Evolutionary conservation across 371 early-diverging fungal genomes (phyloP).

Genomic region (Actinomortierella ambigua): DNA sequence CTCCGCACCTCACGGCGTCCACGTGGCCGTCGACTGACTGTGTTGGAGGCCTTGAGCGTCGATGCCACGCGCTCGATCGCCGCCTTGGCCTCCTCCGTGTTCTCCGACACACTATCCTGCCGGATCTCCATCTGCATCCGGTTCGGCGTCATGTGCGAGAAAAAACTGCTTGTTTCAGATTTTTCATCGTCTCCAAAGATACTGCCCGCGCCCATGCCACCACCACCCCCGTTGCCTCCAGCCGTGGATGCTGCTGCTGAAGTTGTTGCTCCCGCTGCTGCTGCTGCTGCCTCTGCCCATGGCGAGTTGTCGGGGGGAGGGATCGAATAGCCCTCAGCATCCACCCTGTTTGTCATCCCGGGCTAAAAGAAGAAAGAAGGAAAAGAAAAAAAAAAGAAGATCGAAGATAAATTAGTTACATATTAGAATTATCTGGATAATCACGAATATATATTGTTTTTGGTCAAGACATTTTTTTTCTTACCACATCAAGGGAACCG

Average conservation of each 20-base stretch:
- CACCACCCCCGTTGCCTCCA: too few species aligned
- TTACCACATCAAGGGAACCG: slow-evolving; percentile 34
- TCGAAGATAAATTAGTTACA: slow-evolving; percentile 15
- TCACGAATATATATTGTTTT: slow-evolving; percentile 11
- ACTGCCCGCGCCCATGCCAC: slow-evolving; percentile 13
- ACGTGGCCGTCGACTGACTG: slow-evolving; percentile 44
- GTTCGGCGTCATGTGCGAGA: slow-evolving; percentile 5
- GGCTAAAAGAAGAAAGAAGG: slow-evolving; percentile 37
- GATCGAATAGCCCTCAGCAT: slow-evolving; percentile 56
- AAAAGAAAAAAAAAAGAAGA: slow-evolving; percentile 19
- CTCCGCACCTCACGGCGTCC: slow-evolving; percentile 53
- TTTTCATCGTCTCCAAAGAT: slow-evolving; percentile 37
- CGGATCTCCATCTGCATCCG: slow-evolving; percentile 43
- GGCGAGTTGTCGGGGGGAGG: slow-evolving; percentile 58
- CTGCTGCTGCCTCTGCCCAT: slow-evolving; percentile 42
- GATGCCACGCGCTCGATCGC: slow-evolving; percentile 36
- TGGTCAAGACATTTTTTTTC: neutral
- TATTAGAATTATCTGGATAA: slow-evolving; percentile 9
- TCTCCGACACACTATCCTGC: slow-evolving; percentile 30
- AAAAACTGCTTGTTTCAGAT: slow-evolving; percentile 40
- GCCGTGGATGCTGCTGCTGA: too few species aligned
- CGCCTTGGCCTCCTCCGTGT: slow-evolving; percentile 37
- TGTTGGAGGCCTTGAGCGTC: slow-evolving; percentile 33
- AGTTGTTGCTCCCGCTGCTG: too few species aligned
- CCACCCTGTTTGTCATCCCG: slow-evolving; percentile 49